These are phyloP conservation scores for Penicillium desertorum DNA, from an alignment of 495 filamentous ascomycete species.

Conservation along the genomic window DNA sequence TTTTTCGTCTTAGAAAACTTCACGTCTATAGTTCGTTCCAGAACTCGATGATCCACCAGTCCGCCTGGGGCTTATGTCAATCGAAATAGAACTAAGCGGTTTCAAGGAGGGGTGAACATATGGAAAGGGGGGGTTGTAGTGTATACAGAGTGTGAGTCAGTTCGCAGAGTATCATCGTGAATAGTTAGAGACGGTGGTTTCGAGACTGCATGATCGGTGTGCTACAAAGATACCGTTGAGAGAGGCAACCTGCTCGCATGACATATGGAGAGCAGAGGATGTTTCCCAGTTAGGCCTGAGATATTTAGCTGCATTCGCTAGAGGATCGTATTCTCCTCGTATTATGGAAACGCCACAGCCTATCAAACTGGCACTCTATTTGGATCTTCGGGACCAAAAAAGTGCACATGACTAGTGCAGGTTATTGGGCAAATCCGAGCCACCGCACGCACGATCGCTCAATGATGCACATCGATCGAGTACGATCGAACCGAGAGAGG, in stretches of 20 bases:
- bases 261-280: background rate
- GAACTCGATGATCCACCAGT: constrained; percentile 1
- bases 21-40: background rate
- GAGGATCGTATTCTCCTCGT: constrained; percentile 8
- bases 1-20: constrained; percentile 1
- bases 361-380: constrained; percentile 25
- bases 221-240: constrained; percentile 7
- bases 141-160: constrained; percentile 6
- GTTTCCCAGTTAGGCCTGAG: background rate
- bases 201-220: constrained; percentile 2
- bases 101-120: background rate
- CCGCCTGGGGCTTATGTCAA: constrained; percentile 1
- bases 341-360: constrained; percentile 16
- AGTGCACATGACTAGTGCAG: constrained; percentile 15
- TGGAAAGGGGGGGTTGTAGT: constrained; percentile 3
- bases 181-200: constrained; percentile 2
- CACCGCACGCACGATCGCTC: constrained; percentile 23
- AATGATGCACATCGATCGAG: constrained; percentile 27
- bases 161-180: constrained; percentile 7
- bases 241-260: constrained; percentile 7
- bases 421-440: constrained; percentile 11
- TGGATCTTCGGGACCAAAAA: constrained; percentile 24
- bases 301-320: background rate
- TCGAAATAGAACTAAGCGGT: constrained; percentile 3
- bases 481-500: constrained; percentile 16